These are phyloP conservation scores for Pinus taeda DNA, from an alignment of 75 land plant genomes.

Conservation along the genomic window DNA sequence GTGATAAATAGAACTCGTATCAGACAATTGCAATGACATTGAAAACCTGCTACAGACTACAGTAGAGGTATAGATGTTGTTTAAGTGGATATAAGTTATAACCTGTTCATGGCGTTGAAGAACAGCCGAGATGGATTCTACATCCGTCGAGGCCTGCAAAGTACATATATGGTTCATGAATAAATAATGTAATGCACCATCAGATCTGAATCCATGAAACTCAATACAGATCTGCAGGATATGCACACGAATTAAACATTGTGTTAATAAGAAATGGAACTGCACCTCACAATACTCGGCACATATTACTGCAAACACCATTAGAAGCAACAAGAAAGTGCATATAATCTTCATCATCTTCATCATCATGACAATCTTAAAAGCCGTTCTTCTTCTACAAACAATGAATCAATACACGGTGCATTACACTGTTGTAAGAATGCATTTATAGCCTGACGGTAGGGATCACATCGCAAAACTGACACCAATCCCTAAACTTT, in stretches of 20 bases:
- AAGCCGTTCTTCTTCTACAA: not conserved
- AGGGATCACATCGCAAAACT: no score
- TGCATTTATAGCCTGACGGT: no score
- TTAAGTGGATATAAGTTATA: not conserved
- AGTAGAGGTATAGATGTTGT: not conserved
- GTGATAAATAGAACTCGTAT: not conserved
- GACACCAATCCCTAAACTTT: no score
- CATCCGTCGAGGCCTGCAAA: not conserved
- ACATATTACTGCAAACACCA: not conserved
- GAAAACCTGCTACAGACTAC: not conserved
- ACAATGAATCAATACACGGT: no score
- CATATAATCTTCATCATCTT: not conserved
- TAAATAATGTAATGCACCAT: not conserved
- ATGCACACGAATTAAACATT: no score
- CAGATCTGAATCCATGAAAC: no score
- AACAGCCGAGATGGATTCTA: not conserved
- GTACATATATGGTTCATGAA: not conserved
- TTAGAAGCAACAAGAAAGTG: not conserved
- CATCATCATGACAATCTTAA: not conserved
- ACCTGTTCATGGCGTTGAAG: not conserved
- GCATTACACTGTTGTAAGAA: no score
- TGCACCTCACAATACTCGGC: slow-evolving; percentile 1
- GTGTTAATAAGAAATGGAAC: no score
- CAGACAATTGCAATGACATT: not conserved
- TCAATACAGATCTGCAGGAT: no score